These are phyloP conservation scores for Guillardia theta DNA, from an alignment of 78 protist genomes.

Conservation along the genomic window DNA sequence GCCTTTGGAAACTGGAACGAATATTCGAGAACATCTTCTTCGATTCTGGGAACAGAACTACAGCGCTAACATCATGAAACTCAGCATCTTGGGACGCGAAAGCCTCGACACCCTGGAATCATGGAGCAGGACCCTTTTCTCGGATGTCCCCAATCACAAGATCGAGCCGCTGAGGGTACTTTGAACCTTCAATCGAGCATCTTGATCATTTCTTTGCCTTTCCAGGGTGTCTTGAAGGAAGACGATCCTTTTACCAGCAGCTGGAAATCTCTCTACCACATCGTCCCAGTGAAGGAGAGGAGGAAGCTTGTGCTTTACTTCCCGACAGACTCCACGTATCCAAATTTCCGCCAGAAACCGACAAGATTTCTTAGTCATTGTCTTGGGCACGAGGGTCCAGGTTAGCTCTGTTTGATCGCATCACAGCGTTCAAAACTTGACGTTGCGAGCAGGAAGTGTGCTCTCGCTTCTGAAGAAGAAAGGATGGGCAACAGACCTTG, in stretches of 20 bases:
- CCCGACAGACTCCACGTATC: background rate
- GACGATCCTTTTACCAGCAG: no score
- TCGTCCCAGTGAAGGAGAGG: background rate
- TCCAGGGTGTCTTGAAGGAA: no score
- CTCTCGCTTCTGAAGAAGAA: background rate
- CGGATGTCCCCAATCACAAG: constrained; percentile 12
- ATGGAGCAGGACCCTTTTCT: background rate
- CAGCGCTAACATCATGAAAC: constrained; percentile 13
- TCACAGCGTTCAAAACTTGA: background rate
- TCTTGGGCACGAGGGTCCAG: constrained; percentile 17
- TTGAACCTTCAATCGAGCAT: no score
- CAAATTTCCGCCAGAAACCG: background rate
- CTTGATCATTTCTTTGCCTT: no score
- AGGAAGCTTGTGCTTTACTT: background rate
- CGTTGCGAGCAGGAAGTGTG: background rate
- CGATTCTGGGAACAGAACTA: background rate
- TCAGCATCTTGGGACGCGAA: background rate
- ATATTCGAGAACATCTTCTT: constrained; percentile 30
- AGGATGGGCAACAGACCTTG: constrained; percentile 16
- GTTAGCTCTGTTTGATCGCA: background rate
- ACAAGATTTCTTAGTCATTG: background rate
- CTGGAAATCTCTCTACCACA: background rate
- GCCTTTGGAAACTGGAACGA: background rate
- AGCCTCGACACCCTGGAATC: background rate
- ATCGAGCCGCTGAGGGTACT: background rate